Percentiles rank a stretch among this genome's conserved stretches.
Conservation (phyloP, 257 asterid genomes). For the Nicotiana tabacum region DNA sequence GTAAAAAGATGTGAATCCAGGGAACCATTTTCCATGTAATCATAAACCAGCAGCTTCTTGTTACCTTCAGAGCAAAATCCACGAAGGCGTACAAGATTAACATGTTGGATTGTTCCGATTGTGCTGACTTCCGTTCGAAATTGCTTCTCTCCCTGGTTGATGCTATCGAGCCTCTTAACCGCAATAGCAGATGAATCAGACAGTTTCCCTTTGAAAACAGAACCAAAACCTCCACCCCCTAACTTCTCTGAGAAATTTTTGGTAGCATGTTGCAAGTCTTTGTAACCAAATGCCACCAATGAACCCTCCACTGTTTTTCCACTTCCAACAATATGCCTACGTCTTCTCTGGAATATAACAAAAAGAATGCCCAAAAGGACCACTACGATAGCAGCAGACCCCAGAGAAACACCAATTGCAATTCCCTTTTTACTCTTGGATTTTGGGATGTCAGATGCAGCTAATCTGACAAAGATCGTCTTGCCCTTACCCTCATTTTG, state of each 20-base stretch:
- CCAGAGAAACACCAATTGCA: constrained; percentile 29
- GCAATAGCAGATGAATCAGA: constrained; percentile 43
- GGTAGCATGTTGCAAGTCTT: constrained; percentile 37
- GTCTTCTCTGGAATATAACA: constrained; percentile 18
- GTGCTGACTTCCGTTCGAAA: constrained; percentile 56
- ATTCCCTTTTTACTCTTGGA: constrained; percentile 19
- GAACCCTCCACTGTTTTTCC: constrained; percentile 30
- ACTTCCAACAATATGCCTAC: constrained; percentile 7
- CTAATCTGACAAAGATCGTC: constrained; percentile 11
- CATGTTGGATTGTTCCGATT: constrained; percentile 50
- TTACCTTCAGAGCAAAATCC: constrained; percentile 48
- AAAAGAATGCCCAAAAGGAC: constrained; percentile 16
- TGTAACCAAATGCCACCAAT: constrained; percentile 29
- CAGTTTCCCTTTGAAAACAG: constrained; percentile 42
- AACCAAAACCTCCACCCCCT: constrained; percentile 56
- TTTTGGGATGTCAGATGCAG: constrained; percentile 28
- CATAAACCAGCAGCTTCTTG: constrained; percentile 39
- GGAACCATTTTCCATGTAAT: constrained; percentile 42
- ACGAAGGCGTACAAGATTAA: constrained; percentile 44
- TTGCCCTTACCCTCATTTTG: constrained; percentile 13
- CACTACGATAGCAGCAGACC: constrained; percentile 22
- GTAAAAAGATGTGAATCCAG: constrained; percentile 40
- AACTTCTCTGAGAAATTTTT: constrained; percentile 44
- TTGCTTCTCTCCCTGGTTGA: constrained; percentile 56
- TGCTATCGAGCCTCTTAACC: constrained; percentile 47